Evolutionary conservation across 2,329 filamentous ascomycete genomes (phyloP), one percentile per base, ranked within the genome.

Genomic region (Fusarium luffae): DNA sequence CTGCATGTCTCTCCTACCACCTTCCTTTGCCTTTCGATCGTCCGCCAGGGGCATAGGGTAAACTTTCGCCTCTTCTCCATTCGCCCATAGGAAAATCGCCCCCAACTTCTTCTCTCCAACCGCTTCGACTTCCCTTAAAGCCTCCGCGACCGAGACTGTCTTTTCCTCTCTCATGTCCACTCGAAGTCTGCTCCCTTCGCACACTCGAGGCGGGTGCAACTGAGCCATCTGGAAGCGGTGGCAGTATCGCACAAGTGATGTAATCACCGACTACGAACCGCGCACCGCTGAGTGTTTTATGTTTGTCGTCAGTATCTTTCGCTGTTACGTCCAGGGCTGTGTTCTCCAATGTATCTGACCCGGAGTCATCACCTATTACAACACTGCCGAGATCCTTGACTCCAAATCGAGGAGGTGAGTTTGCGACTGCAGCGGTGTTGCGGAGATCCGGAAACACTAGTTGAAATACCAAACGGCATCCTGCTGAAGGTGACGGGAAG

Each of bases 181-280:
- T 54, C 11, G 63, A 47, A 54, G 68, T 21, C 21, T 73, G 64
- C 19, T 77, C 78, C 59, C 74, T 75, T 46, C 71, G 71, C 30
- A 71, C 71, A 27, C 54, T 82, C 14, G 85, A 83, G n/a, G 86
- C 82, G 12, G 92, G 88, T 44, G 90, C 90, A 41, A 97, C 89
- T 32, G 87, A 88, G 0, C 94, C 94, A 77, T 95, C 91, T 32
- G 88, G 82, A 27, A 92, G 82, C 1, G 93, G 93, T 43, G 93
- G 90, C 59, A 95, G 83, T 63, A 97, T 90, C 7, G 93, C 92
- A 77, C 93, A 95, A 61, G 91, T 91, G 42, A 98, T 85, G 76
- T 92, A 97, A 79, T 98, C 95, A 1, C 95, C 95, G 67, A 96
- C 91, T 13, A 97, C 91, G 75, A 97, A 97, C 23, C 91, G 88